A percentile compares a stretch with the other conserved stretches of the same genome.
Evolutionary conservation across 371 early-diverging fungal genomes (phyloP).

Genomic region (Mucor indicus): DNA sequence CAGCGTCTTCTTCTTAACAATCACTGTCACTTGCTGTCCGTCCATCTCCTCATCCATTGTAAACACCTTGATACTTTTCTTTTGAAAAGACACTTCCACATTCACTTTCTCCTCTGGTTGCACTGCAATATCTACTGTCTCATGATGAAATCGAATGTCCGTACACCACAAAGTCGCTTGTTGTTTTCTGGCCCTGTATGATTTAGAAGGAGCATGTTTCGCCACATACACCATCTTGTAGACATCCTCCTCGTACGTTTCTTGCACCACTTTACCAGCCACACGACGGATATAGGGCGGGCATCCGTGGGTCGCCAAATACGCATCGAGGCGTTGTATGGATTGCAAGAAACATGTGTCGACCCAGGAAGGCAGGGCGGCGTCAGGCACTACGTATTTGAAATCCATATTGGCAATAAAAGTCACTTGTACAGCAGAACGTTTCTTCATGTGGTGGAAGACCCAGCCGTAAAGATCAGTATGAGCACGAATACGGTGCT

Average conservation of each 20-base stretch:
- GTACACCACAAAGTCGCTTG: constrained; percentile 32
- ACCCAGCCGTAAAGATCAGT: constrained; percentile 62
- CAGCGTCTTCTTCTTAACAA: too few species aligned
- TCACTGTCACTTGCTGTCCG: constrained; percentile 35
- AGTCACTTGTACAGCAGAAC: constrained; percentile 44
- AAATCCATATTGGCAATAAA: constrained; percentile 59
- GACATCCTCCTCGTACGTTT: constrained; percentile 26
- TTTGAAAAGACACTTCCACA: constrained; percentile 24
- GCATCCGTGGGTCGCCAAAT: constrained; percentile 45
- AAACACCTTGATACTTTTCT: constrained; percentile 29
- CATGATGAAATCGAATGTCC: constrained; percentile 36
- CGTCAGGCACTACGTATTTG: constrained; percentile 32
- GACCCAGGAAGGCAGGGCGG: constrained; percentile 22
- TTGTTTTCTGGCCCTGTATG: constrained; percentile 35
- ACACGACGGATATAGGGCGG: constrained; percentile 55
- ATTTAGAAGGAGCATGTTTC: constrained; percentile 41
- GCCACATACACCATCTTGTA: constrained; percentile 32
- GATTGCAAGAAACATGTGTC: constrained; percentile 24
- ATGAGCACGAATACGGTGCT: constrained; percentile 45
- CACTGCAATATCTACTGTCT: constrained; percentile 33
- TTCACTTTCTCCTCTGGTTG: constrained; percentile 26
- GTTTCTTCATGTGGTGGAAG: constrained; percentile 44
- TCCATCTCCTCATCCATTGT: constrained; percentile 36
- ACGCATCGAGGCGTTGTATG: constrained; percentile 32
- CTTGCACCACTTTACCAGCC: constrained; percentile 41